These are phyloP conservation scores for Coriolopsis trogii DNA, from an alignment of 1,284 basidiomycete genomes.

Conservation along the genomic window DNA sequence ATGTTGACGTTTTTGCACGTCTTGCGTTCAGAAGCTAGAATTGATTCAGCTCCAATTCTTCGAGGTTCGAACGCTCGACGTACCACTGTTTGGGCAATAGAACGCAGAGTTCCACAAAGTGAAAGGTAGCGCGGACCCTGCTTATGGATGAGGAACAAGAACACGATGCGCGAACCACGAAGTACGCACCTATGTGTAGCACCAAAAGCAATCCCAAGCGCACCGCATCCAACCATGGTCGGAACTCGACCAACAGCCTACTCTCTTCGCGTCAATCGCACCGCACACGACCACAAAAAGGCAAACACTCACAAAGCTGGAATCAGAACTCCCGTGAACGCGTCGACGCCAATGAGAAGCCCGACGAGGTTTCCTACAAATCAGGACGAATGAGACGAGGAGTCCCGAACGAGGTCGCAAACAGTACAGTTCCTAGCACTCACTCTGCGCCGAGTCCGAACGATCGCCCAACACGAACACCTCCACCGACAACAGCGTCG, in stretches of 20 bases:
- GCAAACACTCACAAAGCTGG: slow-evolving; percentile 54
- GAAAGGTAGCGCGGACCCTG: slow-evolving; percentile 52
- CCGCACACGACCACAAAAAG: background rate
- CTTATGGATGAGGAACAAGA: too few relatives aligned
- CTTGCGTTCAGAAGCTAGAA: slow-evolving; percentile 43
- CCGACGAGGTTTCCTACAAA: slow-evolving; percentile 44
- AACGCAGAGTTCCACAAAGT: slow-evolving; percentile 46
- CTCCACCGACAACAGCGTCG: slow-evolving; percentile 43
- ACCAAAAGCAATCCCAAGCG: slow-evolving; percentile 51
- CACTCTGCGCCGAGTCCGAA: slow-evolving; percentile 43
- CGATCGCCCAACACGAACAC: slow-evolving; percentile 43
- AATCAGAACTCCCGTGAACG: slow-evolving; percentile 50
- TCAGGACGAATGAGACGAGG: background rate
- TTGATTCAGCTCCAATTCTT: background rate
- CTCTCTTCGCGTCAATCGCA: background rate
- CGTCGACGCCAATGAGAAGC: slow-evolving; percentile 49
- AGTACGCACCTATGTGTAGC: slow-evolving; percentile 50
- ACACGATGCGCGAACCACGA: background rate
- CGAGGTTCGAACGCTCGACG: slow-evolving; percentile 6
- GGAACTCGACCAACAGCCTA: slow-evolving; percentile 55
- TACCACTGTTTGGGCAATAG: slow-evolving; percentile 47
- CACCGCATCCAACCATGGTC: slow-evolving; percentile 59
- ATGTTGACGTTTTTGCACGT: slow-evolving; percentile 52
- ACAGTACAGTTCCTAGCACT: slow-evolving; percentile 24
- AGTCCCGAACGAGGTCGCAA: background rate